These are phyloP conservation scores for Pulveroboletus frians DNA, from an alignment of 768 basidiomycete species.

Conservation along the genomic window DNA sequence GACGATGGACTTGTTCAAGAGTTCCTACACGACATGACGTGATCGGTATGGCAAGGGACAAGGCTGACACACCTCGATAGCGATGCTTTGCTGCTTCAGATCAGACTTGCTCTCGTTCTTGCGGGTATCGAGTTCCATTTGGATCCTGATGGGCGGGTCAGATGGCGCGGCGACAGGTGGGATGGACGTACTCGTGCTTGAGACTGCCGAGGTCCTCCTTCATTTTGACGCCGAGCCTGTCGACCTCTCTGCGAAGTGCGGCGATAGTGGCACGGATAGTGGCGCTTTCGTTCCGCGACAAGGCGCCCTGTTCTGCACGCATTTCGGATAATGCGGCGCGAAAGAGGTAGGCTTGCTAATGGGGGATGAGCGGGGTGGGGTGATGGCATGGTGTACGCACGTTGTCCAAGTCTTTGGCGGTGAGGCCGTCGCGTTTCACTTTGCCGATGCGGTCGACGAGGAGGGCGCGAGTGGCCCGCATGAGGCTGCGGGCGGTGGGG, in stretches of 20 bases:
- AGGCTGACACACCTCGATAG: conserved; percentile 59
- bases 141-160: conserved; percentile 54
- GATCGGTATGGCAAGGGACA: background rate
- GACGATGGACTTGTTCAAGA: conserved; percentile 71
- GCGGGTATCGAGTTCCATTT: conserved; percentile 92
- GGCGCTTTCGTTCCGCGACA: conserved; percentile 78
- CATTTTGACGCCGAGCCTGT: conserved; percentile 81
- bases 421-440: conserved; percentile 67
- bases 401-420: conserved; percentile 76
- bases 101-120: conserved; percentile 88
- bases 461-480: conserved; percentile 78
- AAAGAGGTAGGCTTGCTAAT: conserved; percentile 92
- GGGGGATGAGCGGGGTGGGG: background rate
- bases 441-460: conserved; percentile 71
- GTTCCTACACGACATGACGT: conserved; percentile 42
- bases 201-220: conserved; percentile 86
- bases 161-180: background rate
- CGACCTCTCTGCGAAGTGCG: conserved; percentile 82
- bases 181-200: conserved; percentile 78
- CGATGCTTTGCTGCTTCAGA: conserved; percentile 76
- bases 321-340: conserved; percentile 89
- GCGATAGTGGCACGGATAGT: conserved; percentile 71
- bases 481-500: conserved; percentile 68
- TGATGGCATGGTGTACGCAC: conserved; percentile 36
- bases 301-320: conserved; percentile 77